These are phyloP conservation scores for Aureobasidium sp. DNA, from an alignment of 2,329 filamentous ascomycete species.

Conservation along the genomic window DNA sequence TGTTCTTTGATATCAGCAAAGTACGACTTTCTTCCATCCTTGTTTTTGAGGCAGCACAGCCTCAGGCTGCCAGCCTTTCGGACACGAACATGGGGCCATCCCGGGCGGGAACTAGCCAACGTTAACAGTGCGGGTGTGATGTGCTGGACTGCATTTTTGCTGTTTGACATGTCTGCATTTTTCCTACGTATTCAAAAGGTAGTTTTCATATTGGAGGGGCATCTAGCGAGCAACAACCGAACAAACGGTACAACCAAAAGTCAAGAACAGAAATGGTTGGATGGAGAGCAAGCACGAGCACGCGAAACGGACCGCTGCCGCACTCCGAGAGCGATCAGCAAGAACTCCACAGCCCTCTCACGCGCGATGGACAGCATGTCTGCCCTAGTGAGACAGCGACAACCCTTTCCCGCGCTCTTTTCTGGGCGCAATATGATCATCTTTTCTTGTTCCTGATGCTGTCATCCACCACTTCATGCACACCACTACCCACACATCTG, in stretches of 20 bases:
- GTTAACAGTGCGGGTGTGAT: not conserved
- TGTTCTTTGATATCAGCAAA: not conserved
- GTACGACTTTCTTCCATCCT: not conserved
- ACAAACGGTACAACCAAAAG: not conserved
- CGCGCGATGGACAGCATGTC: too few relatives aligned
- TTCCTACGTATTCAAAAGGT: too few relatives aligned
- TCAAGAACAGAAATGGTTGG: not conserved
- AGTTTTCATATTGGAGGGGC: too few relatives aligned
- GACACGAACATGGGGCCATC: not conserved
- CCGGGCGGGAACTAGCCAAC: too few relatives aligned
- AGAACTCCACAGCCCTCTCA: too few relatives aligned
- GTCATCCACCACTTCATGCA: not conserved
- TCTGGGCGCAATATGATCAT: too few relatives aligned
- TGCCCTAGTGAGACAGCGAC: too few relatives aligned
- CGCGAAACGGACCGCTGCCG: constrained; percentile 1
- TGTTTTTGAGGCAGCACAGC: not conserved
- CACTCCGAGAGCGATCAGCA: not conserved
- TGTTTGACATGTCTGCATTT: not conserved
- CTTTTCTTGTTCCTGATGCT: not conserved
- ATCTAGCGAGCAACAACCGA: too few relatives aligned
- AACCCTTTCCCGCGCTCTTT: too few relatives aligned
- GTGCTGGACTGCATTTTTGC: not conserved
- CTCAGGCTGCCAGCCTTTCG: not conserved
- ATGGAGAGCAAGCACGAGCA: not conserved
- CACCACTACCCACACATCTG: not conserved